phyloP scores from a whole-genome alignment of 306 rosid species.

The Cicer cuneatum region DNA sequence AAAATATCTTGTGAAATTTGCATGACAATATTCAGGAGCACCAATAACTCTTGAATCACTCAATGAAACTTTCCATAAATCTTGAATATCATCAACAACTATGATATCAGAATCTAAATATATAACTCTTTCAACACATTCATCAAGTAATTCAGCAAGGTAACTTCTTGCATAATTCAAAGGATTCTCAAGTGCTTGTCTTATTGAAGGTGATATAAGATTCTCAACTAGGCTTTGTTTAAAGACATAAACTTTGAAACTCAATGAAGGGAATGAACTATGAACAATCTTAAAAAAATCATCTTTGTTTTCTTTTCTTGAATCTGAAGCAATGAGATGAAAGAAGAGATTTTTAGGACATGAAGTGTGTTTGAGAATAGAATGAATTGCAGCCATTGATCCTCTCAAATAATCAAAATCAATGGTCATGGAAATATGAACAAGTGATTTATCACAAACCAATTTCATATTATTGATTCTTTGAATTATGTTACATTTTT shows the following conservation, averaged over 20 bases:
- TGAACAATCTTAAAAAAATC: conserved; percentile 49
- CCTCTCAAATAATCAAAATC: conserved; percentile 83
- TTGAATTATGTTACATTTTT: conserved; percentile 49
- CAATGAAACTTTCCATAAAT: conserved; percentile 65
- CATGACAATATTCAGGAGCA: conserved; percentile 92
- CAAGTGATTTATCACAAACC: conserved; percentile 59
- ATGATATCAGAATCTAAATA: conserved; percentile 88
- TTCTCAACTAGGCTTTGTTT: conserved; percentile 51
- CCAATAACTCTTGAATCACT: conserved; percentile 63
- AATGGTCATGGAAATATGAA: conserved; percentile 84
- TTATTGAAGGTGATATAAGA: conserved; percentile 81
- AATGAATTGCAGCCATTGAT: conserved; percentile 79
- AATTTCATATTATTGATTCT: not conserved
- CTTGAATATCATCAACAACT: conserved; percentile 73
- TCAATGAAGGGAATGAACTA: conserved; percentile 67
- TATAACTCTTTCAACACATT: conserved; percentile 72
- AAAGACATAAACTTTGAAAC: conserved; percentile 66
- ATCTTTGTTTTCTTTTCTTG: conserved; percentile 44
- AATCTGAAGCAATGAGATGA: conserved; percentile 82
- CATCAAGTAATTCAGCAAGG: conserved; percentile 75
- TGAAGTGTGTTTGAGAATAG: conserved; percentile 72
- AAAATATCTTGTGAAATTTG: conserved; percentile 74
- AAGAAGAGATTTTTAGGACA: conserved; percentile 85
- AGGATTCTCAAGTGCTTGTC: conserved; percentile 82
- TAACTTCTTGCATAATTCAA: conserved; percentile 92